phyloP scores from a whole-genome alignment of 306 rosid genomes.

The Casuarina cunninghamiana region DNA sequence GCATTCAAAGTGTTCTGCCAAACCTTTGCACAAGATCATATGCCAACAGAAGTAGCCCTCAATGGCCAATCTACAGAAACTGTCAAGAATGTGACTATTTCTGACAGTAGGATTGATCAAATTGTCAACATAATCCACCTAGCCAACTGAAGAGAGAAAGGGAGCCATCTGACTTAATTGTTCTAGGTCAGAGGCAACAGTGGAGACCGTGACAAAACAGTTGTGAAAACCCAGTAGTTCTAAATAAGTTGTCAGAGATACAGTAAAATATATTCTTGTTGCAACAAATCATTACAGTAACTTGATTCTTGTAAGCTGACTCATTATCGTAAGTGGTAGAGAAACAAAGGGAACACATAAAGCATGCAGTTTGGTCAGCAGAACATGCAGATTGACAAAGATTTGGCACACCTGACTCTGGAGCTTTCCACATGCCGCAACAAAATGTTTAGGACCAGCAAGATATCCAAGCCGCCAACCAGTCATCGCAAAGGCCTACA shows the following conservation, averaged over 20 bases:
- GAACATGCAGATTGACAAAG: constrained; percentile 7
- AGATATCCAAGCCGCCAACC: constrained; percentile 98
- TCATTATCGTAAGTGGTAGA: constrained; percentile 11
- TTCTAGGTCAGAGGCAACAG: background rate
- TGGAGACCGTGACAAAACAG: background rate
- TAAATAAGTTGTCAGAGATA: constrained; percentile 14
- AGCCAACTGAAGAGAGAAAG: background rate
- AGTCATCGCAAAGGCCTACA: constrained; percentile 96
- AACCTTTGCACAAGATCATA: background rate
- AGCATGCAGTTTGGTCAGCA: background rate
- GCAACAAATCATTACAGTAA: background rate
- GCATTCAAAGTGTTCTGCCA: background rate
- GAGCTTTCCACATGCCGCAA: constrained; percentile 74
- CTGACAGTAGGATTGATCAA: background rate
- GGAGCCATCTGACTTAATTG: background rate
- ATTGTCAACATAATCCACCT: background rate
- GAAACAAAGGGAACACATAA: constrained; percentile 14
- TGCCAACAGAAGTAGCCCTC: background rate
- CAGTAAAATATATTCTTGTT: background rate
- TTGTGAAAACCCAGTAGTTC: background rate
- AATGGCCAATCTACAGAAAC: background rate
- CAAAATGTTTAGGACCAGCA: constrained; percentile 95
- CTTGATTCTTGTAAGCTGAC: background rate
- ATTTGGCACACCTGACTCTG: constrained; percentile 83
- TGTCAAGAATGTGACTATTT: background rate